phyloP scores from a whole-genome alignment of 2,329 filamentous ascomycete species.

The Cordyceps pruinosa region DNA sequence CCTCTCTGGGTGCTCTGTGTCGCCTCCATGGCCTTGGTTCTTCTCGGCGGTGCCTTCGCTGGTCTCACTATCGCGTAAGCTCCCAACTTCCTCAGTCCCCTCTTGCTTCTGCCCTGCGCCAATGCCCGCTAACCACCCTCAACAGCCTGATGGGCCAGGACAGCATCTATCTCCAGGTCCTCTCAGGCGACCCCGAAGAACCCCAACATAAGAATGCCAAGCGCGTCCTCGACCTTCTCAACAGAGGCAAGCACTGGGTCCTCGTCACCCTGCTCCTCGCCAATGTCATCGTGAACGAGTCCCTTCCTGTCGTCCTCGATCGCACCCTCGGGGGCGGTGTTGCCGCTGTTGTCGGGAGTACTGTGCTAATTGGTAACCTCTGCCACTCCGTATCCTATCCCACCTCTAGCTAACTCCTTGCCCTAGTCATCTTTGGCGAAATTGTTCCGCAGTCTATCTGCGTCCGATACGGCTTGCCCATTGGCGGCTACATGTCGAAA shows the following conservation, averaged over 20 bases:
- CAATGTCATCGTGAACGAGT: slow-evolving; percentile 98
- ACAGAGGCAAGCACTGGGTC: slow-evolving; percentile 95
- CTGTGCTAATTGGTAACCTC: slow-evolving; percentile 78
- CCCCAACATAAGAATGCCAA: slow-evolving; percentile 81
- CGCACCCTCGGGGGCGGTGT: slow-evolving; percentile 89
- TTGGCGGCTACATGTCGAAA: slow-evolving; percentile 89
- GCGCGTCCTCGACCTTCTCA: slow-evolving; percentile 71
- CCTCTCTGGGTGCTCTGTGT: slow-evolving; percentile 75
- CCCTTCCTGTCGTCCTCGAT: slow-evolving; percentile 89
- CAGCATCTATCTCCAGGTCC: slow-evolving; percentile 94
- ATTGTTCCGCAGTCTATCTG: slow-evolving; percentile 93
- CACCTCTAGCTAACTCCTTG: slow-evolving; percentile 10
- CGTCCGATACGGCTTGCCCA: slow-evolving; percentile 89
- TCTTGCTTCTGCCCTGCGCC: neutral
- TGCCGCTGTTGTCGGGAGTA: slow-evolving; percentile 89
- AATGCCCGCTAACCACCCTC: neutral
- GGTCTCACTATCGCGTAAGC: slow-evolving; percentile 81
- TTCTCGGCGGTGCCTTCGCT: slow-evolving; percentile 88
- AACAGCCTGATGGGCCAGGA: slow-evolving; percentile 62
- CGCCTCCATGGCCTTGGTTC: slow-evolving; percentile 71
- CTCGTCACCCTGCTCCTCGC: slow-evolving; percentile 87
- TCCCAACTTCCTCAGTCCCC: neutral
- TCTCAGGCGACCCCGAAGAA: slow-evolving; percentile 76
- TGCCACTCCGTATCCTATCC: neutral
- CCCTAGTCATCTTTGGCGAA: slow-evolving; percentile 90